A percentile compares a stretch with the other conserved stretches of the same genome.
Evolutionary conservation across 2,329 filamentous ascomycete species (phyloP).

Genomic region (Truncatella angustata): DNA sequence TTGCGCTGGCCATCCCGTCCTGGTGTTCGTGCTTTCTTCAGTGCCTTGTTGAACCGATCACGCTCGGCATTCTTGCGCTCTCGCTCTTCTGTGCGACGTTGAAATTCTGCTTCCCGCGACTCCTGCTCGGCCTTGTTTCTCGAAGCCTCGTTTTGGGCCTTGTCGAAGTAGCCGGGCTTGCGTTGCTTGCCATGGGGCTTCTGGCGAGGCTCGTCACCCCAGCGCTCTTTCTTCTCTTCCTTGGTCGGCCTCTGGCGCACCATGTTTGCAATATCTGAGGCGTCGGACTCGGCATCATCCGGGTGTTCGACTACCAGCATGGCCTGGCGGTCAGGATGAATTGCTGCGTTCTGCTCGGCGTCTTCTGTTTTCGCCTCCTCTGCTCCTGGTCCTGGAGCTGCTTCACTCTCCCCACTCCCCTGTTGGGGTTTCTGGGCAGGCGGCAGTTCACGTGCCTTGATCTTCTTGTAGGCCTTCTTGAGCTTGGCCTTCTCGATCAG

Average conservation of each 20-base stretch:
- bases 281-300: slow-evolving; percentile 16
- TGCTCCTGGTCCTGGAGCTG: slow-evolving; percentile 40
- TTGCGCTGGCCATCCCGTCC: slow-evolving; percentile 74
- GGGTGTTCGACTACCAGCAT: slow-evolving; percentile 26
- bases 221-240: slow-evolving; percentile 5
- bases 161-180: slow-evolving; percentile 62
- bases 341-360: slow-evolving; percentile 11
- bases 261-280: background rate
- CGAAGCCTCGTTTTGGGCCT: slow-evolving; percentile 53
- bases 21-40: slow-evolving; percentile 70
- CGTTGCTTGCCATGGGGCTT: slow-evolving; percentile 35
- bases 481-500: slow-evolving; percentile 91
- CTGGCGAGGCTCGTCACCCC: background rate
- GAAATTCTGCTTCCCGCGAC: slow-evolving; percentile 38
- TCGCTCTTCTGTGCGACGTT: slow-evolving; percentile 58
- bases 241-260: slow-evolving; percentile 4
- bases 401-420: slow-evolving; percentile 11
- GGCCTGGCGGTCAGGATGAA: slow-evolving; percentile 42
- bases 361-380: slow-evolving; percentile 33
- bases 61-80: slow-evolving; percentile 65
- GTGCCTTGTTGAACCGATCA: slow-evolving; percentile 61
- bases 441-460: slow-evolving; percentile 58
- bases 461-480: slow-evolving; percentile 87
- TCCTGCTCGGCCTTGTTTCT: slow-evolving; percentile 41
- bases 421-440: slow-evolving; percentile 15